Conservation (phyloP, 176 grass and related monocot genomes). For the Rhipidocladum racemiflorum region DNA sequence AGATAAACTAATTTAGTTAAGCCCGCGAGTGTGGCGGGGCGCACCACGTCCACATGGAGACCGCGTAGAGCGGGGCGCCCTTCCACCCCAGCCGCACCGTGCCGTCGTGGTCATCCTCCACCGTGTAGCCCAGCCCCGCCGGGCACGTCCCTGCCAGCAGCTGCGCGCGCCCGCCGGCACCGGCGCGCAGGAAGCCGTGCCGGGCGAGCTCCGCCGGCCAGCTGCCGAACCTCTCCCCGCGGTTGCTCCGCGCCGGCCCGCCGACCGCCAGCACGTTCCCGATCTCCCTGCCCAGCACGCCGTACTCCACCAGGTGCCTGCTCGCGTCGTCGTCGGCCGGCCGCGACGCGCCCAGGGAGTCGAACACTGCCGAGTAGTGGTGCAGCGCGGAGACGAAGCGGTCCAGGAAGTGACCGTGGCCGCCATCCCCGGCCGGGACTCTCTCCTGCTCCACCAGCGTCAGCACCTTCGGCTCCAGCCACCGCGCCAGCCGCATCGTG, state of each 20-base stretch:
- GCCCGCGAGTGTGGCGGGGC: slow-evolving; percentile 9
- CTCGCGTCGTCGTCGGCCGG: slow-evolving; percentile 31
- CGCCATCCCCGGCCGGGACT: neutral
- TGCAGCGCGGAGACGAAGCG: slow-evolving; percentile 54
- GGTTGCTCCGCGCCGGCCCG: slow-evolving; percentile 39
- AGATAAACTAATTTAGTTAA: neutral
- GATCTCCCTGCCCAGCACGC: slow-evolving; percentile 50
- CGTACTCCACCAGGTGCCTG: slow-evolving; percentile 59
- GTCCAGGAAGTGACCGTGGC: slow-evolving; percentile 44
- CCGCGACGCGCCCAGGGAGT: slow-evolving; percentile 45
- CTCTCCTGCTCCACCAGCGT: slow-evolving; percentile 63
- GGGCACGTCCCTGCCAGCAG: slow-evolving; percentile 49
- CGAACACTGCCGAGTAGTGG: slow-evolving; percentile 60
- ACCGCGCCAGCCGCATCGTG: slow-evolving; percentile 42
- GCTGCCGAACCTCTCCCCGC: slow-evolving; percentile 33
- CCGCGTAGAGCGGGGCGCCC: slow-evolving; percentile 45
- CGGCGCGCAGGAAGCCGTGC: slow-evolving; percentile 41
- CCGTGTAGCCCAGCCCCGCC: slow-evolving; percentile 43
- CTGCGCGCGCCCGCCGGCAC: slow-evolving; percentile 39
- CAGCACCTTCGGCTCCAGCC: slow-evolving; percentile 43
- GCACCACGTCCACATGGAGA: slow-evolving; percentile 45
- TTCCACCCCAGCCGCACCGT: slow-evolving; percentile 66
- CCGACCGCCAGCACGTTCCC: slow-evolving; percentile 47
- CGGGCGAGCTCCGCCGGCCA: slow-evolving; percentile 42
- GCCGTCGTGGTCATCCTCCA: slow-evolving; percentile 38